Percentiles rank a stretch among this genome's conserved stretches.
Conservation (phyloP, 768 basidiomycete genomes). For the Scleroderma bovista region DNA sequence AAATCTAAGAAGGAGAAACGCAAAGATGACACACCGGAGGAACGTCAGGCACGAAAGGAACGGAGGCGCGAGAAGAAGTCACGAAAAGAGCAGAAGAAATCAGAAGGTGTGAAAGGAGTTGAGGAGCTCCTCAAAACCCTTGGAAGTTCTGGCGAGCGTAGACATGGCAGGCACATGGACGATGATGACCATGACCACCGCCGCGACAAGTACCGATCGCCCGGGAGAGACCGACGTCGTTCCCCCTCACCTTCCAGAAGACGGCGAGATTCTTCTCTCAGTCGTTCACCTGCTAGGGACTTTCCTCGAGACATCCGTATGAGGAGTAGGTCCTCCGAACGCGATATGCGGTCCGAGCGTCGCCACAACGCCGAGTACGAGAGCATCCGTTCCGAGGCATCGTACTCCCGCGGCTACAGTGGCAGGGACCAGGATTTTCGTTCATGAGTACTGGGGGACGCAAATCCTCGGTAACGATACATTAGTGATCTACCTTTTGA, state of each 20-base stretch:
- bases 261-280: background rate
- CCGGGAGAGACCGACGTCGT: conserved; percentile 7
- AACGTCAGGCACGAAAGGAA: conserved; percentile 69
- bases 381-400: background rate
- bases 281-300: conserved; percentile 4
- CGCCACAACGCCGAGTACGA: conserved; percentile 3
- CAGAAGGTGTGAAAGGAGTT: conserved; percentile 58
- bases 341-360: conserved; percentile 4
- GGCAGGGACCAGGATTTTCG: conserved; percentile 3
- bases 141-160: conserved; percentile 19
- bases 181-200: background rate
- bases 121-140: conserved; percentile 58
- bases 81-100: conserved; percentile 46
- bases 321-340: conserved; percentile 16
- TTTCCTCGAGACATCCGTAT: conserved; percentile 5
- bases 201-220: conserved; percentile 11
- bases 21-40: conserved; percentile 76
- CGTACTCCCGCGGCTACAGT: conserved; percentile 1
- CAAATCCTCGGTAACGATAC: background rate
- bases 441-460: background rate
- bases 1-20: conserved; percentile 59
- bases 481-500: background rate
- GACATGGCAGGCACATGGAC: background rate
- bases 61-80: conserved; percentile 66
- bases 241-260: conserved; percentile 10